Base-by-base conservation (phyloP, 2,329 filamentous ascomycete genomes). In the Sclerotiophoma versabilis region DNA sequence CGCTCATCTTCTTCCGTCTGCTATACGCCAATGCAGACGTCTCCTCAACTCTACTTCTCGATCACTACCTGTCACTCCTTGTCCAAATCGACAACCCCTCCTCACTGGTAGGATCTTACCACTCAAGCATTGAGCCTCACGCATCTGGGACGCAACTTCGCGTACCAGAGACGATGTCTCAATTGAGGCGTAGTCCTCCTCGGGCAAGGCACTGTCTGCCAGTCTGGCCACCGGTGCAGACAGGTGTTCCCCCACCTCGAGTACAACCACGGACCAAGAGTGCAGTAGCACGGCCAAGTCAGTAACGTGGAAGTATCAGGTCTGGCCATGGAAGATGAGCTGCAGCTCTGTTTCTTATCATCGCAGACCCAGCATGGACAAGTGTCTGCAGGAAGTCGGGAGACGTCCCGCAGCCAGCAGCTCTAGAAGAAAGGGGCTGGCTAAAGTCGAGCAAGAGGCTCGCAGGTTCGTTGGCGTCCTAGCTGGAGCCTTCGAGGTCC, bases 351-450 rank as follows among this genome's bases (percentile, higher is more conserved):
- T 32, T 37, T 9, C 19, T 44, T 29, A 22, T 25, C 38, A 17
- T 34, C 33, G 27, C 17, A 49, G 39, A 38, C 44, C 14, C n/a
- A 22, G 41, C 41, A 34, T 27, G 34, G 29, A 34, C 19, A 2
- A 15, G n/a, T 30, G 41, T 29, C 32, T 48, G 45, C 45, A 22
- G 6, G 17, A 54, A 58, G 51, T 52, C 54, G 59, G 54, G 59
- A 60, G 57, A 60, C 54, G 51, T 60, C 57, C 59, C 57, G 50
- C 49, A 49, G 5, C 41, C 56, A 53, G 51, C 29, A 37, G 30
- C n/a, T 30, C 29, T 42, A 5, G 7, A 30, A 44, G 25, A 17
- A 26, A 27, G 39, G 27, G 12, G 22, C 27, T 42, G 48, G 25
- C 26, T 39, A 34, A 49, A 53, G 39, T 53, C 52, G 50, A 52